Evolutionary conservation across 2,329 filamentous ascomycete species (phyloP), one percentile per base, ranked within the genome.

Genomic region (Colletotrichum chrysophilum): DNA sequence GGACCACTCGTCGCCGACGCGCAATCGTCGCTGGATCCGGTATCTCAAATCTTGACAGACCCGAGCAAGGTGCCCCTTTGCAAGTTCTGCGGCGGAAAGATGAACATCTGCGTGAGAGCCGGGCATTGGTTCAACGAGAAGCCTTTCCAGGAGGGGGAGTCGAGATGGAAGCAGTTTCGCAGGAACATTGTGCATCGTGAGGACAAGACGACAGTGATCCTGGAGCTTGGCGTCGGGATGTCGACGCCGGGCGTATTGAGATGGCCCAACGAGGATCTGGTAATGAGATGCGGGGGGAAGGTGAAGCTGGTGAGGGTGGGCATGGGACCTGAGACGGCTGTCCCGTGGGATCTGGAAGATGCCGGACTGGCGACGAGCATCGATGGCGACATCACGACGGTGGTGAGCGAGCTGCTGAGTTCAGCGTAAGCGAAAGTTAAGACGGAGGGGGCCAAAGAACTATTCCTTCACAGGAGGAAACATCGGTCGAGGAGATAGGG

Each of bases 1-100:
- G 38, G 69, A 16, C 73, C 77, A 18, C 80, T 76, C n/a, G 77
- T 82, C 5, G 78, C 80, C 16, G 77, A 67, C 4, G 82, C 80
- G 3, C 66, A 78, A 1, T 77, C 79, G 8, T 75, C 71, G 21
- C 43, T 83, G 12, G 79, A 81, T 28, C 70, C 76, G 1, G 66
- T 71, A 6, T 79, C 79, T 16, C 80, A 82, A 55, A 67, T 70
- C 10, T 67, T 79, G 30, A 72, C 66, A n/a, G 74, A 67, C 71
- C 64, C 73, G 16, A 69, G 58, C 52, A 76, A 74, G 76, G 66
- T 76, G 30, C 77, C 78, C 13, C 55, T 66, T 10, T 79, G 78
- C 71, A 69, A 30, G 26, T 78, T 77, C 67, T 78, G 76, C 69
- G 64, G 71, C 26, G 61, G 74, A 32, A 76, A 70, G 65, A 78